These are phyloP conservation scores for Tetracladium marchalianum DNA, from an alignment of 495 filamentous ascomycete genomes.

Conservation along the genomic window DNA sequence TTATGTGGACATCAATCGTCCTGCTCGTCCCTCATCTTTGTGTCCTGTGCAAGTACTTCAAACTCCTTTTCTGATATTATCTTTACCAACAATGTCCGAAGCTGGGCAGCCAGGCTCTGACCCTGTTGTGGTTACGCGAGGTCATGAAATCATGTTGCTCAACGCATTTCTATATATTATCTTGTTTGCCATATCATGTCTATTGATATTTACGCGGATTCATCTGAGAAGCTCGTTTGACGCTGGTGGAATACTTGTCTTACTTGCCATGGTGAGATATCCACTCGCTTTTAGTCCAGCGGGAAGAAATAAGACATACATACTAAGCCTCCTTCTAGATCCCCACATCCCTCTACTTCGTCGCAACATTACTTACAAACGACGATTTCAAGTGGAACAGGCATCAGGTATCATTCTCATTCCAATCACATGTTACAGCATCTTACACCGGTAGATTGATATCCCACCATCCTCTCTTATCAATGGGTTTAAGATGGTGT, in stretches of 20 bases:
- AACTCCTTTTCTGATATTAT: no score
- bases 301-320: not conserved
- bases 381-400: conserved; percentile 41
- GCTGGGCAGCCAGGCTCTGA: no score
- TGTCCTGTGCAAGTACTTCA: no score
- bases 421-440: conserved; percentile 9
- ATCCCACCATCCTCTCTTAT: conserved; percentile 3
- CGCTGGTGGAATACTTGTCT: conserved; percentile 39
- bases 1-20: no score
- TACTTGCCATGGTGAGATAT: conserved; percentile 24
- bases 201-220: conserved; percentile 41
- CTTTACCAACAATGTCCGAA: no score
- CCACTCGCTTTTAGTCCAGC: not conserved
- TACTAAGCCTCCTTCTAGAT: conserved; percentile 10
- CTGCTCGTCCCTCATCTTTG: no score
- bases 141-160: conserved; percentile 31
- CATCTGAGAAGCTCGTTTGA: conserved; percentile 32
- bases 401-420: conserved; percentile 34
- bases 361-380: conserved; percentile 31
- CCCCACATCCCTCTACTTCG: conserved; percentile 33
- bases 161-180: conserved; percentile 29
- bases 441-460: conserved; percentile 5
- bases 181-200: conserved; percentile 29
- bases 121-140: conserved; percentile 26
- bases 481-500: conserved; percentile 11